phyloP scores from a whole-genome alignment of 495 filamentous ascomycete genomes.

The Aspergillus sparsus region DNA sequence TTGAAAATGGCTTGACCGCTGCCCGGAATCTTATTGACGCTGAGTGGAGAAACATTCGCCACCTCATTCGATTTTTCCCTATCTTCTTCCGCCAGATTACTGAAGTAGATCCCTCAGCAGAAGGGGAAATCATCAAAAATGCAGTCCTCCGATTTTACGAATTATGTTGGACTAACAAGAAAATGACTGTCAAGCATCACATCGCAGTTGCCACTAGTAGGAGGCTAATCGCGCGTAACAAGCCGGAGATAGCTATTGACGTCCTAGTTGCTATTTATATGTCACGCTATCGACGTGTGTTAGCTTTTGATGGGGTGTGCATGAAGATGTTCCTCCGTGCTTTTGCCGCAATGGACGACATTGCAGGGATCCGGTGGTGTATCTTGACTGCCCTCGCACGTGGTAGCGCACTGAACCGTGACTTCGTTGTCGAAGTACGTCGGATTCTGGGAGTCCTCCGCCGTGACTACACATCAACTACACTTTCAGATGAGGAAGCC shows the following conservation, averaged over 20 bases:
- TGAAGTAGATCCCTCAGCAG: slow-evolving; percentile 26
- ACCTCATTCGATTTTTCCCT: slow-evolving; percentile 30
- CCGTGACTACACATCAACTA: slow-evolving; percentile 4
- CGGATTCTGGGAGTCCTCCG: slow-evolving; percentile 29
- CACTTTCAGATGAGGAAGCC: slow-evolving; percentile 15
- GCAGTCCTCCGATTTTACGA: slow-evolving; percentile 45
- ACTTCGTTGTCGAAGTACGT: slow-evolving; percentile 39
- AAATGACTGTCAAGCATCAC: slow-evolving; percentile 39
- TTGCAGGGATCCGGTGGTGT: slow-evolving; percentile 48
- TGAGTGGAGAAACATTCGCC: slow-evolving; percentile 31
- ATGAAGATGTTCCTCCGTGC: slow-evolving; percentile 48
- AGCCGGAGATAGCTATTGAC: slow-evolving; percentile 34
- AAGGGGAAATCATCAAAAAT: slow-evolving; percentile 35
- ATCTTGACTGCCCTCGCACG: slow-evolving; percentile 41
- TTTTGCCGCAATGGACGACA: slow-evolving; percentile 31
- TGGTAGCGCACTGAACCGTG: slow-evolving; percentile 27
- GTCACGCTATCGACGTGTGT: slow-evolving; percentile 38
- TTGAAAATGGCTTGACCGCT: slow-evolving; percentile 35
- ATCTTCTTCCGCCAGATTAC: slow-evolving; percentile 43
- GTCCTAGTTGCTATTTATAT: slow-evolving; percentile 41
- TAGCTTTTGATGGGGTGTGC: slow-evolving; percentile 40
- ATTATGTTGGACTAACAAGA: slow-evolving; percentile 36
- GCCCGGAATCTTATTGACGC: slow-evolving; percentile 36
- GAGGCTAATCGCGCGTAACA: slow-evolving; percentile 30
- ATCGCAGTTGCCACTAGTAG: slow-evolving; percentile 31